Base-by-base conservation (phyloP, 441 rosid species). In the Populus hybrid region DNA sequence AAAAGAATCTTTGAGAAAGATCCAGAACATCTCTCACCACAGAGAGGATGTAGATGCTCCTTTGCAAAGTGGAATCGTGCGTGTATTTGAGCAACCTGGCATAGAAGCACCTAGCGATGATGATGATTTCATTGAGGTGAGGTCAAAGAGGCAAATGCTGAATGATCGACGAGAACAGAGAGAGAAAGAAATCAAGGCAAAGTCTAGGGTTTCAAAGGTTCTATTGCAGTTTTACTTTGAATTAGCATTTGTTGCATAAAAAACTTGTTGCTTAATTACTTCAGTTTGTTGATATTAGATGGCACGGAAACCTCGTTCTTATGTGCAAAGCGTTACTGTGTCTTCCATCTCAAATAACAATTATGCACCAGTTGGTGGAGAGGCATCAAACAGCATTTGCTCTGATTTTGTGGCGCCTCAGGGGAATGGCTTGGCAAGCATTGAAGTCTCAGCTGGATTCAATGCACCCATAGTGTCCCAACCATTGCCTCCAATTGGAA, bases 101-200 rank as follows among this genome's bases (percentile, higher is more conserved):
- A 93, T 92, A 81, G 98, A 97, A 88, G 90, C 89, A 73, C 97
- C 98, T 50, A 91, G 97, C 81, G 98, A 93, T 64, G 95, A 90
- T 83, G 98, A 94, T 82, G 97, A 97, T 84, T 97, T 97, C 83
- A 97, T 94, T 82, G 94, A 97, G 88, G 99, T 97, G 67, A 93
- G 96, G 81, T 97, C 99, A 74, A 97, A 94, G 89, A 92, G 95
- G 90, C 98, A 97, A 89, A 91, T 97, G 98, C 87, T 97, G 83
- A 94, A 93, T 81, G 96, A 97, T 84, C 91, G 94, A 34, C 97
- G 98, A 77, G 99, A 93, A 83, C 98, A 94, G 87, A 92, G 94
- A 83, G 98, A 97, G 83, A 97, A 97, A 81, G 97, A 94, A 88
- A 91, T 87, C 83, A 97, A 90, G 85, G 98, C 95, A 57, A 97